Evolutionary conservation across 164 flowering plant genomes (phyloP), one percentile per base, ranked within the genome.

Genomic region (Umbellularia californica): DNA sequence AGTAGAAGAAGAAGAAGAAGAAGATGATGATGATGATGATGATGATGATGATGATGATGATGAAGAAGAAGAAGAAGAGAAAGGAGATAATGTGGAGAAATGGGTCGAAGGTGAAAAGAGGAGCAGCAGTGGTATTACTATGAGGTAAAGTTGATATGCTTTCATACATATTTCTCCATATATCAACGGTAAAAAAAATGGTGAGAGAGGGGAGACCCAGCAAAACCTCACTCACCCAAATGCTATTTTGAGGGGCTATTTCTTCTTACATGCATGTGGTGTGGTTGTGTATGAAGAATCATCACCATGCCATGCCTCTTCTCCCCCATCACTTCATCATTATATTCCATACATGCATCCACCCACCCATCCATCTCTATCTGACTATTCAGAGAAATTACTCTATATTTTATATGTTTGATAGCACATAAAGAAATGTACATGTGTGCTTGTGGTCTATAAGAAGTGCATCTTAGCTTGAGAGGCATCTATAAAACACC

Each of bases 321-420:
- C 47, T 41, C 47, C 11, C 47, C 47, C 47, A 41, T 41, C 47
- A 55, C 4, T 55, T 55, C n/a, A 55, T 25, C n/a, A 47, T n/a
- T 64, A 71, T 65, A 65, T 33, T 70, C 66, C 78, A 71, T 71
- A 58, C 71, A 66, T 50, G 47, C 70, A 73, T 58, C 63, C 76
- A 68, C 19, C 71, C 24, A 35, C 20, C 22, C 65, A 6, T 52
- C 60, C 33, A 15, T 58, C 17, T 65, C 24, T 50, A 24, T 73
- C 62, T 65, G 47, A 33, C 47, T 58, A 14, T 33, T 58, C 19
- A 15, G 33, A 20, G n/a, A 72, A 72, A 35, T 55, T 47, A 13
- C 64, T 30, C n/a, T 58, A 10, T 25, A 24, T 50, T 24, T 22
- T 27, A 28, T 58, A 27, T 7, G 47, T 14, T 7, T 30, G n/a